A percentile compares a stretch with the other conserved stretches of the same genome.
phyloP scores from a whole-genome alignment of 352 stramenopile species.

The Blastocystis sp. region DNA sequence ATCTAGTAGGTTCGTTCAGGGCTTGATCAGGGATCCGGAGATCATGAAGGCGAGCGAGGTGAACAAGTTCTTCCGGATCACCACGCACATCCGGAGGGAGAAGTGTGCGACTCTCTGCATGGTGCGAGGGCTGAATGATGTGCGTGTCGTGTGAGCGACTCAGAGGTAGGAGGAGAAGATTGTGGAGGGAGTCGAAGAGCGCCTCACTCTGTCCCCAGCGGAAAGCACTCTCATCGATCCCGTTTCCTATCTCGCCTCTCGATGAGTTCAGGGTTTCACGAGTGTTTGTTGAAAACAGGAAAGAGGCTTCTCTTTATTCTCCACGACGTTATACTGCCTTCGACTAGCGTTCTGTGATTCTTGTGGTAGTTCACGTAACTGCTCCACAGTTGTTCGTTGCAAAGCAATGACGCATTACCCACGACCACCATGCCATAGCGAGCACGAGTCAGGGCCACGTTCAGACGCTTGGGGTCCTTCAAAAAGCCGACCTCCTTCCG shows the following conservation, averaged over 20 bases:
- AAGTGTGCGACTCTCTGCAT: conserved; percentile 24
- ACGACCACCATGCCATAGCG: conserved; percentile 94
- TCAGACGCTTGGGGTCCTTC: conserved; percentile 92
- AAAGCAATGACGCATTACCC: conserved; percentile 91
- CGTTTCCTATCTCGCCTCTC: conserved; percentile 31
- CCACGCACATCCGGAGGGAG: conserved; percentile 28
- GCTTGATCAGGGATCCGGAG: conserved; percentile 7
- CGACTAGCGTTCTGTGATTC: background rate
- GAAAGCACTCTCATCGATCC: conserved; percentile 15
- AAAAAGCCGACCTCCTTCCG: conserved; percentile 98
- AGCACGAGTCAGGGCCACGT: conserved; percentile 95
- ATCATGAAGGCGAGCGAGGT: conserved; percentile 19
- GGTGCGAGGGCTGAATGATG: background rate
- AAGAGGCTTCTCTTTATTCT: background rate
- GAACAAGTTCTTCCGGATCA: conserved; percentile 53
- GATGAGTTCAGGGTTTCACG: background rate
- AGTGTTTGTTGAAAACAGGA: background rate
- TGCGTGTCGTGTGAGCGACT: background rate
- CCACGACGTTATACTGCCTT: background rate
- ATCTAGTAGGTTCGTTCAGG: conserved; percentile 33
- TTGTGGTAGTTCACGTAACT: background rate
- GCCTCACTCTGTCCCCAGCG: background rate
- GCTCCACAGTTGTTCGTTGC: conserved; percentile 93
- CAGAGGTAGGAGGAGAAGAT: background rate
- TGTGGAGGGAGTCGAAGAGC: conserved; percentile 24